Evolutionary conservation across 345 rosid genomes (phyloP).

Genomic region (Brassica nigra): DNA sequence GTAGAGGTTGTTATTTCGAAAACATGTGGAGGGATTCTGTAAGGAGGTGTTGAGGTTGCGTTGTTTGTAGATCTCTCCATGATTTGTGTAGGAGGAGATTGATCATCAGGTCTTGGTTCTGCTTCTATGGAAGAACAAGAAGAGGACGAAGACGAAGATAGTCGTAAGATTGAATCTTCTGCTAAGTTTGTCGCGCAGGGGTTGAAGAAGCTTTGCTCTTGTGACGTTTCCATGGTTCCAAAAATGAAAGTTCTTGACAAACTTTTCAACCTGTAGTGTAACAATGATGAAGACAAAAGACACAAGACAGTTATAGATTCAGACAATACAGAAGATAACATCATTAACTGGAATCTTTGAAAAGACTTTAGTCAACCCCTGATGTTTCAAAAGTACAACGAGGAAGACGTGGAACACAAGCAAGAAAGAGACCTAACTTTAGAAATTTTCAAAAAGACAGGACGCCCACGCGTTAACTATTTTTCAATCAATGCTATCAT

Average conservation of each 20-base stretch:
- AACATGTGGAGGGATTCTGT: conserved; percentile 66
- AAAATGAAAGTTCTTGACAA: neutral
- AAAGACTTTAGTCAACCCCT: neutral
- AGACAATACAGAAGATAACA: neutral
- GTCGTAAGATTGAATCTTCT: neutral
- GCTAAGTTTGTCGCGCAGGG: neutral
- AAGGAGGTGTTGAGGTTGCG: conserved; percentile 23
- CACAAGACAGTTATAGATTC: neutral
- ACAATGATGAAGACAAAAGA: too few relatives aligned
- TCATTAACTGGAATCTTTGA: neutral
- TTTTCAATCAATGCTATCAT: conserved; percentile 32
- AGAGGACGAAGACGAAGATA: conserved; percentile 9
- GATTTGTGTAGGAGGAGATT: conserved; percentile 52
- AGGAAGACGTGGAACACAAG: neutral
- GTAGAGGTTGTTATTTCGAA: conserved; percentile 54
- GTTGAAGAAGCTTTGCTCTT: conserved; percentile 27
- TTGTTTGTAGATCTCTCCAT: conserved; percentile 46
- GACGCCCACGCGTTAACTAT: conserved; percentile 37
- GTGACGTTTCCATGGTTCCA: neutral
- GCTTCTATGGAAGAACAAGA: conserved; percentile 41
- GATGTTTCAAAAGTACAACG: neutral
- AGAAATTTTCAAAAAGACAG: neutral
- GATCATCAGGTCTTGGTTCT: conserved; percentile 35
- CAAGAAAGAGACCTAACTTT: neutral
- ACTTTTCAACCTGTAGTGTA: neutral